Base-by-base conservation (phyloP, 1,284 basidiomycete species). In the Trichosporon sp. region DNA sequence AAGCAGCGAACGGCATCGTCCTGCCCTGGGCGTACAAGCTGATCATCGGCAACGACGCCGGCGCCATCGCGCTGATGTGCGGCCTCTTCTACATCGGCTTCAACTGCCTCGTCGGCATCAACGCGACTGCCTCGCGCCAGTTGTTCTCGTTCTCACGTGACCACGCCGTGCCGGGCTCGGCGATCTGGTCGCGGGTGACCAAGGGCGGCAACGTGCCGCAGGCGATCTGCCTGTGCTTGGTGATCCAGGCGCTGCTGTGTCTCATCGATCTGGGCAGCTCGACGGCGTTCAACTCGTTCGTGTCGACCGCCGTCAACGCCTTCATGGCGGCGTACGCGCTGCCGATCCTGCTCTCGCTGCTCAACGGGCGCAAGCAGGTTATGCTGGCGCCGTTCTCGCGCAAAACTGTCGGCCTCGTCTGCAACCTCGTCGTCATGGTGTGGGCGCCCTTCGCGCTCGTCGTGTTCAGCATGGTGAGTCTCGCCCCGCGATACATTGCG, bases 231-330 rank as follows among this genome's bases (percentile, higher is more conserved):
- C 67, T 73, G 7, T 70, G 67, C n/a, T 64, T 71, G 21, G 18
- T 68, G 2, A 64, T 72, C 23, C 69, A 74, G 66, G 63, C 65
- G 15, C 67, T 71, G 5, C 66, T 74, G n/a, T 70, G 71, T 29
- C 69, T 74, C 56, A 72, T 74, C 34, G 60, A 72, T 62, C 69
- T 74, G 1, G 73, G 73, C 15, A 70, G 69, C 27, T 62, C 73
- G 13, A 64, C 63, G 25, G 73, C 73, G 2, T 74, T 72, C 66
- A 74, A 72, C 67, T 69, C 72, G 21, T 72, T 73, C 23, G 69
- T 72, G 44, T 65, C 63, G 12, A 68, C 68, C 7, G 70, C 72
- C n/a, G 68, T 73, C 32, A 68, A 69, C 58, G 38, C 68, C 6
- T 72, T 72, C 60, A 69, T 67, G 51, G 65, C 66, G 8, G 29